Conservation (phyloP, 495 filamentous ascomycete species). For the Filosporella fistucella region DNA sequence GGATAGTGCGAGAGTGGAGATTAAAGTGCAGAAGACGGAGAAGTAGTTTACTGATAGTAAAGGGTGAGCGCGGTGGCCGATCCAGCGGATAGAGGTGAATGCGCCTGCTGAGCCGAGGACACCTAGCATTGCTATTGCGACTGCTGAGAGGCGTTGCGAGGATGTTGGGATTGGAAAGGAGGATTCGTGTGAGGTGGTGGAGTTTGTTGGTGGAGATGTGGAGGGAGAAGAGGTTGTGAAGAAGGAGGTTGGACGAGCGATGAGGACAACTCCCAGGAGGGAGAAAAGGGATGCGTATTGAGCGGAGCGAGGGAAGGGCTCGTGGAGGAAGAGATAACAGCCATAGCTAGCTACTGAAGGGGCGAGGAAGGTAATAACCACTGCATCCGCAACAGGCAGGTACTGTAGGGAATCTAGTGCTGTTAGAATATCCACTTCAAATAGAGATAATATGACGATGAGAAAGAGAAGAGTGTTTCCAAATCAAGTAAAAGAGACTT, state of each 20-base stretch:
- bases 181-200: conserved; percentile 19
- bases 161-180: conserved; percentile 42
- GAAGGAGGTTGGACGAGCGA: conserved; percentile 58
- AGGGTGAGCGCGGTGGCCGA: conserved; percentile 79
- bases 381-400: conserved; percentile 84
- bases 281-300: conserved; percentile 73
- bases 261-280: conserved; percentile 76
- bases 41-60: conserved; percentile 89
- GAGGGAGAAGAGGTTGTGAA: conserved; percentile 26
- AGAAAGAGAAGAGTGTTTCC: too few relatives aligned
- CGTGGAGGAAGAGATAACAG: conserved; percentile 68
- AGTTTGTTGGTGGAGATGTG: conserved; percentile 21
- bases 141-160: conserved; percentile 65
- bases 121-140: conserved; percentile 70
- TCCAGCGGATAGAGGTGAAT: conserved; percentile 77
- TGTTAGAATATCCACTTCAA: too few relatives aligned
- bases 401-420: conserved; percentile 68
- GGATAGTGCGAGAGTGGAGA: conserved; percentile 54
- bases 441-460: too few relatives aligned
- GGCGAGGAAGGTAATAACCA: conserved; percentile 86
- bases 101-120: conserved; percentile 76
- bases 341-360: conserved; percentile 80
- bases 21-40: conserved; percentile 60
- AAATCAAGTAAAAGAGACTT: conserved; percentile 34
- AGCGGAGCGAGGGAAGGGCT: conserved; percentile 76